These are phyloP conservation scores for Fraxinus sp. DNA, from an alignment of 305 asterid species.

Conservation along the genomic window DNA sequence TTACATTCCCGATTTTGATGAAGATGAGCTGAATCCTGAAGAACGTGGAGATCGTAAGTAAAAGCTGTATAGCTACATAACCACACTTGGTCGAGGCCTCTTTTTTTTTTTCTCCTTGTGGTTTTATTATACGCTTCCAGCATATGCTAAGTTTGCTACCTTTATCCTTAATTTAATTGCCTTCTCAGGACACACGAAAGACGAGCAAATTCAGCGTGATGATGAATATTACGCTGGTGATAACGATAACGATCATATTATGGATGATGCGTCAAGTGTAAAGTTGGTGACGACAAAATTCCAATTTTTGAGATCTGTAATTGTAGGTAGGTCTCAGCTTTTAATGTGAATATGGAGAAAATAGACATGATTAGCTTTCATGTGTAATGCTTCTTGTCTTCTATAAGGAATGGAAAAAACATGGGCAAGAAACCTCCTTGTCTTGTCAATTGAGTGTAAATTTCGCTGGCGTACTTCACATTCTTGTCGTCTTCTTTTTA, in stretches of 20 bases:
- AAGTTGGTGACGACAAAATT: conserved; percentile 1
- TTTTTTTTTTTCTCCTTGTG: not conserved
- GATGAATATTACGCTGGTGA: conserved; percentile 93
- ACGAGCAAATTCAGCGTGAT: conserved; percentile 92
- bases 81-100: not conserved
- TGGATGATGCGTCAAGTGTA: conserved; percentile 55
- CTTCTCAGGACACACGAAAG: conserved; percentile 66
- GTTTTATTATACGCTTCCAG: not conserved
- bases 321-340: conserved; percentile 16
- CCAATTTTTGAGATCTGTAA: not conserved
- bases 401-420: not conserved
- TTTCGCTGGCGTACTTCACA: no score
- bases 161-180: conserved; percentile 17
- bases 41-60: conserved; percentile 82
- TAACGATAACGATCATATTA: conserved; percentile 75
- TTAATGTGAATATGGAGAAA: conserved; percentile 33
- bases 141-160: not conserved
- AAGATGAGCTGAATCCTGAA: conserved; percentile 86
- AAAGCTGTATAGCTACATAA: not conserved
- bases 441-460: no score
- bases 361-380: conserved; percentile 5
- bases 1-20: conserved; percentile 86
- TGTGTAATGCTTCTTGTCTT: conserved; percentile 21
- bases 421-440: not conserved
- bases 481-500: no score